Conservation (phyloP, 805 yeast species). For the Lachancea meyersii region DNA sequence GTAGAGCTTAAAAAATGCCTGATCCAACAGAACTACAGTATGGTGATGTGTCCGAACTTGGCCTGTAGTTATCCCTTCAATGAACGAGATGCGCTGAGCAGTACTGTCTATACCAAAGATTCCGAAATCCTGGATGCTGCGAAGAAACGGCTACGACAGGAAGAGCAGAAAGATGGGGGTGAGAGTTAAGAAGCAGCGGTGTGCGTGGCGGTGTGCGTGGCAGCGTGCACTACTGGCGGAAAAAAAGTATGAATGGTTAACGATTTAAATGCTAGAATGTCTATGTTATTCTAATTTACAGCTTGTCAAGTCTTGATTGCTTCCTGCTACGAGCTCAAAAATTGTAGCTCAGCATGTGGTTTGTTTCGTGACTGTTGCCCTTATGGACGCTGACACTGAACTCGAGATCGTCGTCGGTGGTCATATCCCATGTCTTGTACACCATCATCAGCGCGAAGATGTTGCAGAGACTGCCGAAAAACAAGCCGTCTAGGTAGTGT, state of each 20-base stretch:
- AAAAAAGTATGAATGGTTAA: too few relatives aligned
- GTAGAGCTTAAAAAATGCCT: conserved; percentile 24
- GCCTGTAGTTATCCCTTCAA: conserved; percentile 29
- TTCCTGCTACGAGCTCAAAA: neutral
- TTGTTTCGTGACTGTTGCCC: conserved; percentile 33
- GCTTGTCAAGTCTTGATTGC: neutral
- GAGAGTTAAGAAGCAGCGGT: neutral
- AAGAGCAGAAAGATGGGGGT: conserved; percentile 1
- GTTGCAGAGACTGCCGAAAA: conserved; percentile 77
- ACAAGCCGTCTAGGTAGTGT: conserved; percentile 87
- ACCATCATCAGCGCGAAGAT: conserved; percentile 87
- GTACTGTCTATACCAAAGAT: conserved; percentile 26
- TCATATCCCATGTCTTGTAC: conserved; percentile 94
- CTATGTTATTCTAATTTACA: conserved; percentile 2
- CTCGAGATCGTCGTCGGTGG: conserved; percentile 90
- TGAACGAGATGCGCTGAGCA: conserved; percentile 18
- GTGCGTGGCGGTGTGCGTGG: neutral
- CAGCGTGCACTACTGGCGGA: too few relatives aligned
- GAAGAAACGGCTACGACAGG: conserved; percentile 15
- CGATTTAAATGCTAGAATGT: conserved; percentile 1
- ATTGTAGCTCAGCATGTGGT: conserved; percentile 1
- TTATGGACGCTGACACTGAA: conserved; percentile 63
- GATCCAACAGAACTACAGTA: conserved; percentile 31
- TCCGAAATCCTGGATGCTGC: conserved; percentile 27
- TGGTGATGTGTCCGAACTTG: conserved; percentile 27